phyloP scores from a whole-genome alignment of 441 rosid species.

The Theobroma grandiflorum region DNA sequence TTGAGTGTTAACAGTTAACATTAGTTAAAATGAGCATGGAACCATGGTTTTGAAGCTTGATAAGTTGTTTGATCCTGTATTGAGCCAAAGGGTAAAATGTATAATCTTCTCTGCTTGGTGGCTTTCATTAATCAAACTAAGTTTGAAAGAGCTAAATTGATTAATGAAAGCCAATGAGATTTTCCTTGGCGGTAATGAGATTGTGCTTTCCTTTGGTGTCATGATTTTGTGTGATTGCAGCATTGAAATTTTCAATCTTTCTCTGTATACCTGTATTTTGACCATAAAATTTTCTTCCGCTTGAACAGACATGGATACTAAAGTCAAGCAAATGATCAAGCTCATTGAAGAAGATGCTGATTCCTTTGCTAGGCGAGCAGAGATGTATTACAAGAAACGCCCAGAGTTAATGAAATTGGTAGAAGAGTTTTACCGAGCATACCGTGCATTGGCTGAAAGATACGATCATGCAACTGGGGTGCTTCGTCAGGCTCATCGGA shows the following conservation, averaged over 20 bases:
- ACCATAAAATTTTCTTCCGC: slow-evolving; percentile 26
- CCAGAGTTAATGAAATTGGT: slow-evolving; percentile 98
- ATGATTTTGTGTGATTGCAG: neutral
- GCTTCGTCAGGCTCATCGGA: slow-evolving; percentile 86
- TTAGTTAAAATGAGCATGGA: slow-evolving; percentile 8
- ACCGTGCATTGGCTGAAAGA: slow-evolving; percentile 98
- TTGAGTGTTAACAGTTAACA: slow-evolving; percentile 1
- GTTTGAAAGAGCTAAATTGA: slow-evolving; percentile 18
- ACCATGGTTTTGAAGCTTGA: neutral
- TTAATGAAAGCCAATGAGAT: slow-evolving; percentile 1
- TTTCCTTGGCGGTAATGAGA: neutral
- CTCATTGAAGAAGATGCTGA: slow-evolving; percentile 99
- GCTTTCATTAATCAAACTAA: neutral
- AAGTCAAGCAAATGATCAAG: slow-evolving; percentile 95
- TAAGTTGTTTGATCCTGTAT: slow-evolving; percentile 15
- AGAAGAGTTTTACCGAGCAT: slow-evolving; percentile 96
- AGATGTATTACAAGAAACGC: slow-evolving; percentile 96
- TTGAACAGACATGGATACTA: slow-evolving; percentile 90
- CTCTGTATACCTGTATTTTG: slow-evolving; percentile 10
- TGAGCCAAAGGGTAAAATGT: neutral
- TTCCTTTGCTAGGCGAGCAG: slow-evolving; percentile 98
- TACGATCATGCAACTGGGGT: slow-evolving; percentile 96
- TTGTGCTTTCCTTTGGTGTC: neutral
- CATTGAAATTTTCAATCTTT: slow-evolving; percentile 1
- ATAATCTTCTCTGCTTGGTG: slow-evolving; percentile 15